Conservation (phyloP, 768 basidiomycete species). For the Holtermannia corniformis region DNA sequence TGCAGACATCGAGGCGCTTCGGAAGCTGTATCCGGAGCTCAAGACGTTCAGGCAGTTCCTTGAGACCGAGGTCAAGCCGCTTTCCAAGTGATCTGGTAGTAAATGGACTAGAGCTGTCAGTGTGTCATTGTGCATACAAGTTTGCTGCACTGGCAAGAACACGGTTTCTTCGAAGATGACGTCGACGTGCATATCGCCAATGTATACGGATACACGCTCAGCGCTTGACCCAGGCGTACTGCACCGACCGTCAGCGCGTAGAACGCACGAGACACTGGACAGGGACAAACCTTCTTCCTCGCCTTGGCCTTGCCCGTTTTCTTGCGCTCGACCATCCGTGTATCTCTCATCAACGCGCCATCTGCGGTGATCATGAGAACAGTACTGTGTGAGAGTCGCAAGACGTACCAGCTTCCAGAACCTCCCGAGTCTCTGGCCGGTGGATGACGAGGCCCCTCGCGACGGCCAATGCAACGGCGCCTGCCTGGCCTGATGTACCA, state of each 20-base stretch:
- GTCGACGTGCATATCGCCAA: neutral
- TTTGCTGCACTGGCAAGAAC: no score
- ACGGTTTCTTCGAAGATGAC: no score
- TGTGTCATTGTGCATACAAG: no score
- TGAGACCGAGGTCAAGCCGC: neutral
- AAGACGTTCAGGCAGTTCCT: neutral
- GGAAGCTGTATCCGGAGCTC: neutral
- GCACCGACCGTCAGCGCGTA: constrained; percentile 3
- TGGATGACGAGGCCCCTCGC: constrained; percentile 48
- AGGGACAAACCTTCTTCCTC: constrained; percentile 66
- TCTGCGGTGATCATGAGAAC: constrained; percentile 46
- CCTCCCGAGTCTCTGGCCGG: constrained; percentile 54
- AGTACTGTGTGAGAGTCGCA: neutral
- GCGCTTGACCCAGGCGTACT: constrained; percentile 97
- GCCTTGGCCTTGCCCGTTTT: constrained; percentile 90
- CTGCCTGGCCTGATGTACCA: constrained; percentile 87
- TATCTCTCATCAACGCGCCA: constrained; percentile 77
- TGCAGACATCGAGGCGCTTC: neutral
- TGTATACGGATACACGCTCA: constrained; percentile 40
- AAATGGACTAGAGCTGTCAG: no score
- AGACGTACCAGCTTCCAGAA: constrained; percentile 63
- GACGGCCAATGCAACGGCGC: constrained; percentile 56
- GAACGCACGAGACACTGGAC: constrained; percentile 1
- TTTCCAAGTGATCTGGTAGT: neutral
- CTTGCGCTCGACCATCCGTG: constrained; percentile 96